Conservation (phyloP, 2,329 filamentous ascomycete species). For the Gaeumannomyces tritici region DNA sequence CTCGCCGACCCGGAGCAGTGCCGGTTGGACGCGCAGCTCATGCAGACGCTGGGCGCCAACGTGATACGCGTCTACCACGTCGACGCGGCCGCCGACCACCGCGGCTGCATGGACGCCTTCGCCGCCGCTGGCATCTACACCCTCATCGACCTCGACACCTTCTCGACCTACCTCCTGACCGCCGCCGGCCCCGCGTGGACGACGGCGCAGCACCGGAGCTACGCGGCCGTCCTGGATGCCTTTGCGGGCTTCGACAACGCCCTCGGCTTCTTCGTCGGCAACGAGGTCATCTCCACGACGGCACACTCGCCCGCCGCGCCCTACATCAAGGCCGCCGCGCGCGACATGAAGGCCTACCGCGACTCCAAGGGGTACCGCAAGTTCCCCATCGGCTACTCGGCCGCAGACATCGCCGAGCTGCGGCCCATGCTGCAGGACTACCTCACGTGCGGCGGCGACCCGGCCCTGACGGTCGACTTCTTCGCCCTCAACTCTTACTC, state of each 20-base stretch:
- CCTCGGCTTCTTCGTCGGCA: conserved; percentile 78
- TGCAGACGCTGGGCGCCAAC: conserved; percentile 75
- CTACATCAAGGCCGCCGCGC: conserved; percentile 71
- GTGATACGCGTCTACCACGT: conserved; percentile 86
- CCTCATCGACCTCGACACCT: conserved; percentile 74
- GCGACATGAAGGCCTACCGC: conserved; percentile 76
- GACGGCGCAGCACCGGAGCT: conserved; percentile 57
- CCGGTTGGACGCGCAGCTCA: conserved; percentile 61
- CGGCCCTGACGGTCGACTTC: conserved; percentile 66
- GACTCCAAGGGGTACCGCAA: conserved; percentile 66
- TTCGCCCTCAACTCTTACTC: conserved; percentile 81
- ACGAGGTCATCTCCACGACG: conserved; percentile 66
- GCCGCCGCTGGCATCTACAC: conserved; percentile 74
- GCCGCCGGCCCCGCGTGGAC: conserved; percentile 58
- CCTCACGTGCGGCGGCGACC: conserved; percentile 65
- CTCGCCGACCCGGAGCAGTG: conserved; percentile 70
- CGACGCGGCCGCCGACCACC: conserved; percentile 60
- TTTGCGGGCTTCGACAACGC: conserved; percentile 73
- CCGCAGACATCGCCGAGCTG: conserved; percentile 68
- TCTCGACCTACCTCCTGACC: conserved; percentile 58
- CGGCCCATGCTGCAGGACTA: conserved; percentile 58
- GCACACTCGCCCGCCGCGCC: conserved; percentile 59
- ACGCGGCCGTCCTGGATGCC: conserved; percentile 63
- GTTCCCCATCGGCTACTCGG: conserved; percentile 80
- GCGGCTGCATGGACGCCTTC: conserved; percentile 73